These are phyloP conservation scores for Neocatenulostroma microsporum DNA, from an alignment of 2,329 filamentous ascomycete species.

Conservation along the genomic window DNA sequence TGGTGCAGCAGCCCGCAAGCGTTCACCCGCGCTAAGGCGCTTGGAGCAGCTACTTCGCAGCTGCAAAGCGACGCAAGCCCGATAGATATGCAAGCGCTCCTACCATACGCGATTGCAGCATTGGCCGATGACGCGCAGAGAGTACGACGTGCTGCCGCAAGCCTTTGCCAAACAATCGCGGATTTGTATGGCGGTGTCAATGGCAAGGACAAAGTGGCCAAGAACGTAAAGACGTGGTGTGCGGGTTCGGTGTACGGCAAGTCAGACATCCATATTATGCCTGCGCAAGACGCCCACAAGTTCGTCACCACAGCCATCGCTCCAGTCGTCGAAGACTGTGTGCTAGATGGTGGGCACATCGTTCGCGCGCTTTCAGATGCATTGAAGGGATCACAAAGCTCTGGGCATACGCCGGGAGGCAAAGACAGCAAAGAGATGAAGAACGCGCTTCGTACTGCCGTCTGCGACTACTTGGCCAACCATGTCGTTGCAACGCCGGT, in stretches of 20 bases:
- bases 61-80: neutral
- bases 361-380: conserved; percentile 53
- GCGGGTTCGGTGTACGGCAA: neutral
- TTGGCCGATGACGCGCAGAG: conserved; percentile 1
- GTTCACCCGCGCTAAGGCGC: neutral
- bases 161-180: neutral
- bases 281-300: conserved; percentile 49
- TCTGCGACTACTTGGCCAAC: conserved; percentile 65
- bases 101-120: conserved; percentile 1
- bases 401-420: conserved; percentile 35
- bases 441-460: conserved; percentile 54
- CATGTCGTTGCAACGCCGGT: conserved; percentile 65
- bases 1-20: conserved; percentile 1
- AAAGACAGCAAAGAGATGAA: conserved; percentile 42
- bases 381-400: conserved; percentile 35
- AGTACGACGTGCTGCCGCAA: neutral
- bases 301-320: conserved; percentile 61
- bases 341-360: conserved; percentile 69
- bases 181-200: neutral
- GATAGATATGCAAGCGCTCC: conserved; percentile 1
- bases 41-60: neutral
- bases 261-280: conserved; percentile 31
- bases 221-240: neutral
- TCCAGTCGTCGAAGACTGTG: conserved; percentile 73
- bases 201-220: neutral